Percentiles rank a stretch among this genome's conserved stretches.
Evolutionary conservation across 2,329 filamentous ascomycete genomes (phyloP).

Genomic region (Exophiala bonariae): DNA sequence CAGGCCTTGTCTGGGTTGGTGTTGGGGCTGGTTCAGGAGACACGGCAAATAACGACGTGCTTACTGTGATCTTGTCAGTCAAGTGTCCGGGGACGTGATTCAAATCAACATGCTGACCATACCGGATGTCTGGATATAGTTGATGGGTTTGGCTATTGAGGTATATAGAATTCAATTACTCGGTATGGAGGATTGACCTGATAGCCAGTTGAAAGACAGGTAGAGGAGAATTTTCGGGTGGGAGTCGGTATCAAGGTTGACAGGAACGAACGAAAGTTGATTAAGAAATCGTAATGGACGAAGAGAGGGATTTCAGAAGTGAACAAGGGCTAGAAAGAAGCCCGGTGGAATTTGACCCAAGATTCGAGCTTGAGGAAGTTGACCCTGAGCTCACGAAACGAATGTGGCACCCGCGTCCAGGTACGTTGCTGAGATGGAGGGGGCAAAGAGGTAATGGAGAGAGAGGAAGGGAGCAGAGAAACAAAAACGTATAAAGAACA

Average conservation of each 20-base stretch:
- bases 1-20: not conserved
- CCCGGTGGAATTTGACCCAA: not conserved
- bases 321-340: not conserved
- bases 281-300: not conserved
- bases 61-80: too few relatives aligned
- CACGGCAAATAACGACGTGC: too few relatives aligned
- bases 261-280: not conserved
- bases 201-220: too few relatives aligned
- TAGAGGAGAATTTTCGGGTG: too few relatives aligned
- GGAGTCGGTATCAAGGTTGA: not conserved
- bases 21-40: not conserved
- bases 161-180: too few relatives aligned
- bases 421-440: not conserved
- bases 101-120: too few relatives aligned
- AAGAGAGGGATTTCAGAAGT: not conserved
- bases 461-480: conserved; percentile 3
- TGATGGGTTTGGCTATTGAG: too few relatives aligned
- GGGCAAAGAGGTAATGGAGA: conserved; percentile 3
- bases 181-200: too few relatives aligned
- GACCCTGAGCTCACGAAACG: conserved; percentile 20
- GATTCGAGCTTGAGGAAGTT: not conserved
- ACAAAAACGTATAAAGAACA: conserved; percentile 9
- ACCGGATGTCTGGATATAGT: too few relatives aligned
- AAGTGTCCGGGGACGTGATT: too few relatives aligned
- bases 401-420: conserved; percentile 20